These are phyloP conservation scores for Podaxis sp. DNA, from an alignment of 768 basidiomycete genomes.

Conservation along the genomic window DNA sequence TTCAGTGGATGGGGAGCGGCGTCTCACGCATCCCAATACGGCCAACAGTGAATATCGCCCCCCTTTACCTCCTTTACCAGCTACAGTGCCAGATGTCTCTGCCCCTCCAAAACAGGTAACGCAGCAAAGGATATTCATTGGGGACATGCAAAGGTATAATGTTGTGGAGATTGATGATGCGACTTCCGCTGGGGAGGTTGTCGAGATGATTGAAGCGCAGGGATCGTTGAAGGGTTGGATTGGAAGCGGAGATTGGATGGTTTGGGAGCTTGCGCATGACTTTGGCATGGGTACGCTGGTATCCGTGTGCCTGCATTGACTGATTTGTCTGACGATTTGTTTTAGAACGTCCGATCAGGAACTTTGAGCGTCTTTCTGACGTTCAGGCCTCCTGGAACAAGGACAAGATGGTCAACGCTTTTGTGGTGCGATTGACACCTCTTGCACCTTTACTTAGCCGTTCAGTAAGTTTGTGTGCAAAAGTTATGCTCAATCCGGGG, in stretches of 20 bases:
- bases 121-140: constrained; percentile 76
- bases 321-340: constrained; percentile 8
- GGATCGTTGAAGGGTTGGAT: constrained; percentile 60
- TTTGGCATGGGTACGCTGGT: constrained; percentile 80
- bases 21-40: constrained; percentile 20
- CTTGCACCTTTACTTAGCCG: constrained; percentile 56
- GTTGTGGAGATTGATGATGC: constrained; percentile 63
- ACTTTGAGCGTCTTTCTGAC: constrained; percentile 79
- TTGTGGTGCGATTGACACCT: constrained; percentile 73
- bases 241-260: constrained; percentile 74
- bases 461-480: constrained; percentile 38
- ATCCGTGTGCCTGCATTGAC: background rate
- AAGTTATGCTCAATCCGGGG: background rate
- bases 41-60: constrained; percentile 9
- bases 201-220: constrained; percentile 59
- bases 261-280: constrained; percentile 87
- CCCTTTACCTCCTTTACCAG: constrained; percentile 12
- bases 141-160: constrained; percentile 70
- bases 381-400: constrained; percentile 87
- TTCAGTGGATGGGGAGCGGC: constrained; percentile 26
- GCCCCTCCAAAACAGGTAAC: constrained; percentile 28
- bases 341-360: constrained; percentile 84
- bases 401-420: constrained; percentile 73
- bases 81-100: constrained; percentile 32
- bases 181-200: constrained; percentile 71